Base-by-base conservation (phyloP, 768 basidiomycete genomes). In the Lactarius sp. region DNA sequence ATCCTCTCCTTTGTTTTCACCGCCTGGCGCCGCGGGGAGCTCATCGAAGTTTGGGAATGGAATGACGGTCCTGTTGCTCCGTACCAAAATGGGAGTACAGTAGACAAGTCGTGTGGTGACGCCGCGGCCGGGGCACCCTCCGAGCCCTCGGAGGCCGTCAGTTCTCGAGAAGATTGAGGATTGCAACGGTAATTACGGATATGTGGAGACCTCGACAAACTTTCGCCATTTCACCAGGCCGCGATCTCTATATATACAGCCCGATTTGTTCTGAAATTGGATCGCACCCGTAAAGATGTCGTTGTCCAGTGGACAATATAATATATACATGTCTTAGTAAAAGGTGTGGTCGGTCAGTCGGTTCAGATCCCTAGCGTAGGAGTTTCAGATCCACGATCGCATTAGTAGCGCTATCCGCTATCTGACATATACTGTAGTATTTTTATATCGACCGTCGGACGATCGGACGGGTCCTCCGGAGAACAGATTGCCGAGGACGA, bases 41-140 rank as follows among this genome's bases (percentile, higher is more conserved):
- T 92, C n/a, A 68, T 67, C 13, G 79, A 83, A 31, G 82, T 85
- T 22, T 93, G 89, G 88, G 73, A 67, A 16, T 94, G 89, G 89
- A 79, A 76, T 56, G 91, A 93, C 73, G 80, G 16, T 75, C 77
- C 22, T 12, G 69, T 72, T 16, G 58, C 56, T 12, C 14, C 64
- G 20, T 46, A 44, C 70, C 71, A 71, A 65, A 67, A 68, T 66
- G 71, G 56, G 62, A 31, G 36, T 55, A 42, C 39, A 49, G 56
- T 64, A 60, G 41, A 65, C 63, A 56, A 64, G 53, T 20, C 20
- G 50, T 47, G 22, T 46, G 39, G 16, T 20, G 49, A 56, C 51
- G 13, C 63, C 63, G 63, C 59, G 59, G 59, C 54, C 49, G 34
- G 42, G 52, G 47, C 16, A 49, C 22, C 33, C 39, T 51, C 63